A percentile compares a stretch with the other conserved stretches of the same genome.
These are phyloP conservation scores for Geranium brycei DNA, from an alignment of 345 rosid genomes.

Conservation along the genomic window DNA sequence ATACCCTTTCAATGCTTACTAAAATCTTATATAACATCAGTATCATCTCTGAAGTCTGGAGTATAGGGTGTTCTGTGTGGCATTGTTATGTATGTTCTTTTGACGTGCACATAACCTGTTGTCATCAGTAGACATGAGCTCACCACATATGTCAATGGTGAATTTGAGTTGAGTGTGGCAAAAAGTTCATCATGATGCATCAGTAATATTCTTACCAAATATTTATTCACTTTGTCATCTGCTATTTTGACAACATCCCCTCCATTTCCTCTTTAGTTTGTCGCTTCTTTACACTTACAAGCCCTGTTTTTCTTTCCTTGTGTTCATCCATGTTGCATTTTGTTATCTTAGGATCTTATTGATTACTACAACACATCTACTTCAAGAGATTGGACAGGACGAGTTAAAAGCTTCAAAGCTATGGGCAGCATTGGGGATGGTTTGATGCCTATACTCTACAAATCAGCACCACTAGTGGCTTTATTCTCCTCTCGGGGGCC, in stretches of 20 bases:
- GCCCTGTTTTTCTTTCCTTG: neutral
- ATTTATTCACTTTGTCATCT: neutral
- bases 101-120: no score
- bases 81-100: no score
- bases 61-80: no score
- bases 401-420: conserved; percentile 77
- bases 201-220: neutral
- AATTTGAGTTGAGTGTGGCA: neutral
- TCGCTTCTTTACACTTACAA: neutral
- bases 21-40: no score
- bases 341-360: conserved; percentile 55
- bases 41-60: no score
- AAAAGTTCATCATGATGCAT: neutral
- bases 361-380: conserved; percentile 90
- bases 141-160: neutral
- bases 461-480: conserved; percentile 98
- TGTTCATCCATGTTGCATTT: neutral
- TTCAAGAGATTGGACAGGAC: conserved; percentile 92
- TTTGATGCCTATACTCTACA: conserved; percentile 80
- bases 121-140: no score
- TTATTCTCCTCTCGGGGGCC: conserved; percentile 95
- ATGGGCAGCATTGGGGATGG: conserved; percentile 91
- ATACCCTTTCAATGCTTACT: no score
- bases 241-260: neutral
- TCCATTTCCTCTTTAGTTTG: neutral